Evolutionary conservation across 805 yeast genomes (phyloP), one percentile per base, ranked within the genome.

Genomic region (Myxozyma nipponensis): DNA sequence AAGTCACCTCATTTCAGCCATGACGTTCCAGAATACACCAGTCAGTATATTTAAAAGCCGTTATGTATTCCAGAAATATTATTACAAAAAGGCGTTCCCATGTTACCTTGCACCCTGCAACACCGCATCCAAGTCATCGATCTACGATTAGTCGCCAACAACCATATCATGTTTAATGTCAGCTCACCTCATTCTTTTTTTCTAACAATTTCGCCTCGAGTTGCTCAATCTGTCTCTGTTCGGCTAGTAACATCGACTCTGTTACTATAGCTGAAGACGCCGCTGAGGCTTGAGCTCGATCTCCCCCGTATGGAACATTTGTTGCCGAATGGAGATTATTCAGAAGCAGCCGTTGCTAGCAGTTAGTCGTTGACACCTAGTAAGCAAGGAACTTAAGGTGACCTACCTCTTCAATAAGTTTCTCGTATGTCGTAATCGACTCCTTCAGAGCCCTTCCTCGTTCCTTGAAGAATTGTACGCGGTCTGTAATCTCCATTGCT

Each of bases 401-500:
- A 28, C 32, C 6, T 23, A 54, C 57, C 47, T 50, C 41, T 10
- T 47, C 58, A 17, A 54, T 57, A 6, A 52, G 44, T 26, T 23
- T 39, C 26, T 54, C 56, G 30, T 46, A 18, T 7, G 30, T 40
- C 13, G 36, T 41, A 17, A 54, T 52, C 17, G 48, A 40, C 35
- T 34, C 40, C 34, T 52, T 42, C 17, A 54, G 41, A 3, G 44
- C 37, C 6, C 35, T 36, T 21, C 50, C 42, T 3, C 56, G 49
- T 42, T 54, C 58, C 18, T 18, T 47, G 26, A 42, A 47, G 42
- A 37, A 52, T 18, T 32, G 43, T 18, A 54, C 36, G 22, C 58
- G 50, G 40, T 52, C 56, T 9, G 30, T 39, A 2, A 54, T 42
- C 24, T 54, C 56, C 5, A 24, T 41, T 6, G 58, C 58, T 3